Conservation (phyloP, 164 flowering plant species). For the grape (Vitis vinifera) region DNA sequence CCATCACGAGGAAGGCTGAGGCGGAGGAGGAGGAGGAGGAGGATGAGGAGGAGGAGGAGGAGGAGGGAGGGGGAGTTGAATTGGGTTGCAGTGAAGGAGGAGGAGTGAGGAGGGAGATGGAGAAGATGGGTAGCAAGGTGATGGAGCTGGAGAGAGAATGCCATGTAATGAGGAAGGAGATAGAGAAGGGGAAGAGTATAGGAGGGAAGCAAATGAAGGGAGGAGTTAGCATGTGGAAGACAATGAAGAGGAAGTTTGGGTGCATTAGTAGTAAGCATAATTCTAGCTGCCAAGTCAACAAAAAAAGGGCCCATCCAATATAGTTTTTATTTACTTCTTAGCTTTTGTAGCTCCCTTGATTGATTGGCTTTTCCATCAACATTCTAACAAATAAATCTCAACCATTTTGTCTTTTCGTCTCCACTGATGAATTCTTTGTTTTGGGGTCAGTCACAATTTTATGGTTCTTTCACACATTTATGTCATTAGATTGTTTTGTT, state of each 20-base stretch:
- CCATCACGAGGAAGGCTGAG: slow-evolving; percentile 24
- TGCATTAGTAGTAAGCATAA: slow-evolving; percentile 42
- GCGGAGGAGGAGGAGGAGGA: slow-evolving; percentile 10
- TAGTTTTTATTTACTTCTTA: too few relatives aligned
- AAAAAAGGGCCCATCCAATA: slow-evolving; percentile 19
- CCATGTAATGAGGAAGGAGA: slow-evolving; percentile 45
- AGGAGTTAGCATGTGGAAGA: slow-evolving; percentile 49
- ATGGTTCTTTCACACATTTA: neutral
- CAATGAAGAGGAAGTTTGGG: slow-evolving; percentile 76
- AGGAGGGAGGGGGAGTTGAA: slow-evolving; percentile 12
- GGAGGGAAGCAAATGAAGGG: slow-evolving; percentile 26
- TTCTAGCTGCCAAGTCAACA: slow-evolving; percentile 45
- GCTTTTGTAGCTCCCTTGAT: too few relatives aligned
- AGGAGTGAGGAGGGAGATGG: slow-evolving; percentile 34
- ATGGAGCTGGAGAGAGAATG: slow-evolving; percentile 57
- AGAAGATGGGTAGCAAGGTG: slow-evolving; percentile 46
- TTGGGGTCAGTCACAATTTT: too few relatives aligned
- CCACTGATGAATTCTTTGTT: too few relatives aligned
- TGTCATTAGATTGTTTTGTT: neutral
- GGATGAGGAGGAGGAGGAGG: slow-evolving; percentile 2
- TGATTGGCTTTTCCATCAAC: too few relatives aligned
- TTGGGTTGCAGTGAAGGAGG: too few relatives aligned
- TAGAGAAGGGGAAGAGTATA: slow-evolving; percentile 26
- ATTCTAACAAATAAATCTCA: too few relatives aligned
- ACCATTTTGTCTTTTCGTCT: too few relatives aligned